These are phyloP conservation scores for Phytophthora multivora DNA, from an alignment of 352 stramenopile species.

Conservation along the genomic window DNA sequence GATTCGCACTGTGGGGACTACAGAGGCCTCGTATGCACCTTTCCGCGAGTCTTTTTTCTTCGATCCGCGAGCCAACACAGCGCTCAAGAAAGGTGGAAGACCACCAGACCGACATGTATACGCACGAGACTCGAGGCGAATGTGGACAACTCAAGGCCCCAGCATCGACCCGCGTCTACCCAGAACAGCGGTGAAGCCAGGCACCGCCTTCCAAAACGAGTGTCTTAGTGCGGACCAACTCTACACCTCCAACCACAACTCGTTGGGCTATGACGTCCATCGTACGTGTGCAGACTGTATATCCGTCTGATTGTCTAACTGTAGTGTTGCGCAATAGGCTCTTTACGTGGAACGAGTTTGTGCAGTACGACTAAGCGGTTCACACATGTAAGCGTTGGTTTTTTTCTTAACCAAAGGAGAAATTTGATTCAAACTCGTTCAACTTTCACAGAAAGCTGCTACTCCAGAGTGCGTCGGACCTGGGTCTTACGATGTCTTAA, in stretches of 20 bases:
- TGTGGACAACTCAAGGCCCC: constrained; percentile 54
- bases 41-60: constrained; percentile 77
- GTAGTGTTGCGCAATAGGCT: constrained; percentile 35
- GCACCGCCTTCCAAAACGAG: constrained; percentile 71
- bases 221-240: constrained; percentile 64
- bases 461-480: constrained; percentile 59
- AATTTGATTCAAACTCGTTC: not conserved
- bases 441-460: constrained; percentile 39
- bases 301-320: not conserved
- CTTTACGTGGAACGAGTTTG: constrained; percentile 67
- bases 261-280: constrained; percentile 70
- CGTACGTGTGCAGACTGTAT: constrained; percentile 34
- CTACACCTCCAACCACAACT: constrained; percentile 64
- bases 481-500: constrained; percentile 59
- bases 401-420: not conserved
- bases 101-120: constrained; percentile 36
- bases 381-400: constrained; percentile 26
- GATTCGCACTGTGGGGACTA: constrained; percentile 18
- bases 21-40: constrained; percentile 40
- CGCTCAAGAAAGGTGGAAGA: constrained; percentile 42
- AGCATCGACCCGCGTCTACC: constrained; percentile 50
- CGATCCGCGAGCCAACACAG: constrained; percentile 53
- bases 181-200: constrained; percentile 60
- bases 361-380: constrained; percentile 74
- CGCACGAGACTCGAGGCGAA: constrained; percentile 50